Conservation (phyloP, 2,329 filamentous ascomycete genomes). For the Aureobasidium melanogenum region DNA sequence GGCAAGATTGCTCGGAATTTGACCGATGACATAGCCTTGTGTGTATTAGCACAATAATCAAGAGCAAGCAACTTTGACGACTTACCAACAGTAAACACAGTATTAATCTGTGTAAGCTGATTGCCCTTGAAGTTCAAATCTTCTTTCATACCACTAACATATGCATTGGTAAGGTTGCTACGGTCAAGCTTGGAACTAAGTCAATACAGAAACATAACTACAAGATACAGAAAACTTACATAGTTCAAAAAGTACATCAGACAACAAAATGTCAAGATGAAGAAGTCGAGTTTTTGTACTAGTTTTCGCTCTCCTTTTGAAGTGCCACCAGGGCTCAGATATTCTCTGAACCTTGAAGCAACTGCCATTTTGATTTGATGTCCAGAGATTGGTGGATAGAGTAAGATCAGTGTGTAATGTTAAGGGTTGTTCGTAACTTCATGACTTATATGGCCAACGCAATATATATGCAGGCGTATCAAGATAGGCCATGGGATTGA, state of each 20-base stretch:
- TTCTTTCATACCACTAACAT: slow-evolving; percentile 47
- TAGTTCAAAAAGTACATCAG: slow-evolving; percentile 28
- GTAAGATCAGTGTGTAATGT: neutral
- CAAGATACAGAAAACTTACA: neutral
- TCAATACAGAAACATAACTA: neutral
- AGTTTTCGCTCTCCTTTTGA: slow-evolving; percentile 35
- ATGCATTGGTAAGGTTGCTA: slow-evolving; percentile 46
- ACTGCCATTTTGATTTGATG: neutral
- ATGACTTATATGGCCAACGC: neutral
- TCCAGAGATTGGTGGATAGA: neutral
- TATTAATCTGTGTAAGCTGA: slow-evolving; percentile 37
- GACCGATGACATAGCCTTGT: slow-evolving; percentile 36
- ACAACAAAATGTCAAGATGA: slow-evolving; percentile 30
- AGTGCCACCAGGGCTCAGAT: slow-evolving; percentile 27
- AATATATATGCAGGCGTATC: neutral
- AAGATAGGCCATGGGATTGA: slow-evolving; percentile 6
- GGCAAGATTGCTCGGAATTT: slow-evolving; percentile 37
- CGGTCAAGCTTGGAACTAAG: slow-evolving; percentile 35
- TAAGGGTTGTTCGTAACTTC: neutral
- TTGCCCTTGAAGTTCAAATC: slow-evolving; percentile 41
- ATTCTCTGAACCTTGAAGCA: slow-evolving; percentile 14
- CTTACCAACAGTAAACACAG: slow-evolving; percentile 29
- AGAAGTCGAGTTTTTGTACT: slow-evolving; percentile 33
- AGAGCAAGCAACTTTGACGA: slow-evolving; percentile 49
- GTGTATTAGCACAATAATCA: slow-evolving; percentile 42